These are phyloP conservation scores for Marchantia paleacea DNA, from an alignment of 225 moss, liverwort and hornwort species.

Conservation along the genomic window DNA sequence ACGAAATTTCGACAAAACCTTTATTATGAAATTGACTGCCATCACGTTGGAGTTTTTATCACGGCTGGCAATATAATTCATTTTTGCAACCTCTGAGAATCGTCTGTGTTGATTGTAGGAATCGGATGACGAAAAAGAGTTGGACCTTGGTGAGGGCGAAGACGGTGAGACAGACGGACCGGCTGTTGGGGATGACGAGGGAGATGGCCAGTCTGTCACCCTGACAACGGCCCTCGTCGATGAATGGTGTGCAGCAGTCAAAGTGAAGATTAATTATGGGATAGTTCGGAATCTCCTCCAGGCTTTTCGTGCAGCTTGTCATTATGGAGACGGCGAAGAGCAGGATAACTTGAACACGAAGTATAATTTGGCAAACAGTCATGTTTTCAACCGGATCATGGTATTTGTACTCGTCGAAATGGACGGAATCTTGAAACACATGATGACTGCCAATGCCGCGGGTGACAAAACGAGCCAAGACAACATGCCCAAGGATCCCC, in stretches of 20 bases:
- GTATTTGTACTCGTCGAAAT: conserved; percentile 83
- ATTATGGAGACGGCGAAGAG: conserved; percentile 80
- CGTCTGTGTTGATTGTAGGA: not conserved
- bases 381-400: conserved; percentile 99
- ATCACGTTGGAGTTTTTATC: not conserved
- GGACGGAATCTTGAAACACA: conserved; percentile 61
- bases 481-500: conserved; percentile 45
- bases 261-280: conserved; percentile 65
- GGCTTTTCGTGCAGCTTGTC: conserved; percentile 90
- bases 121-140: conserved; percentile 44
- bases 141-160: conserved; percentile 52
- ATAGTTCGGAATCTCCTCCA: conserved; percentile 74
- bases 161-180: conserved; percentile 24
- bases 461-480: conserved; percentile 49
- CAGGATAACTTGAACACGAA: conserved; percentile 51
- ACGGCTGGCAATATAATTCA: not conserved
- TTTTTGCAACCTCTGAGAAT: not conserved
- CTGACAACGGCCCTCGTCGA: conserved; percentile 73
- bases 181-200: conserved; percentile 5
- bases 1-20: conserved; percentile 38
- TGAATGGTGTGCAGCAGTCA: conserved; percentile 74
- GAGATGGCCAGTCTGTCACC: conserved; percentile 41
- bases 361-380: conserved; percentile 72
- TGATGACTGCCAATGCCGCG: conserved; percentile 52
- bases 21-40: too few species aligned